Percentiles rank a stretch among this genome's conserved stretches.
Conservation (phyloP, 306 rosid genomes). For the Senna siamea region DNA sequence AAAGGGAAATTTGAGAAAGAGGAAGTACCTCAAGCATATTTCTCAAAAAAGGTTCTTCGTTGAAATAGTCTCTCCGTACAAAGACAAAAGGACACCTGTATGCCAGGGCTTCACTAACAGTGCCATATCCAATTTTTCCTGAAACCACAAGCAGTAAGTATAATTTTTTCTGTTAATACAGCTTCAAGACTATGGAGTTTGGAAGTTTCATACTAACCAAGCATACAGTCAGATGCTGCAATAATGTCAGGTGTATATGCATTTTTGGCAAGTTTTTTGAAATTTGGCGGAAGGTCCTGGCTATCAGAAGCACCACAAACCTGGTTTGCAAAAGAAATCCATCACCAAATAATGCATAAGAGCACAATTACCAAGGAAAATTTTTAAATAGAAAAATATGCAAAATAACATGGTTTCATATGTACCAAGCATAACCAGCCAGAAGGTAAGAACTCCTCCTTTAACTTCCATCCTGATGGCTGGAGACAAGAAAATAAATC, state of each 20-base stretch:
- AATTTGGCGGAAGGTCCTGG: slow-evolving; percentile 81
- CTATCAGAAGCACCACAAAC: slow-evolving; percentile 92
- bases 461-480: slow-evolving; percentile 94
- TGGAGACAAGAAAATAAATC: slow-evolving; percentile 51
- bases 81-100: slow-evolving; percentile 93
- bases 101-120: slow-evolving; percentile 91
- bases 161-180: slow-evolving; percentile 33
- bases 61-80: slow-evolving; percentile 97
- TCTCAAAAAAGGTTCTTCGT: slow-evolving; percentile 97
- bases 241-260: slow-evolving; percentile 94
- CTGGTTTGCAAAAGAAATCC: slow-evolving; percentile 49
- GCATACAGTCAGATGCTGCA: slow-evolving; percentile 98
- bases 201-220: slow-evolving; percentile 62
- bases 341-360: slow-evolving; percentile 18
- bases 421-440: slow-evolving; percentile 95
- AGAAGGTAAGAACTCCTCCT: slow-evolving; percentile 89
- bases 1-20: slow-evolving; percentile 12
- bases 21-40: slow-evolving; percentile 91
- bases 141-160: slow-evolving; percentile 33
- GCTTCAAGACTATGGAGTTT: slow-evolving; percentile 5
- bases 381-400: slow-evolving; percentile 27
- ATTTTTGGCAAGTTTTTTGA: slow-evolving; percentile 71
- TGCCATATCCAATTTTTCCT: slow-evolving; percentile 99
- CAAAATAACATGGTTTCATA: slow-evolving; percentile 30
- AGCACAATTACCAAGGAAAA: slow-evolving; percentile 9